Evolutionary conservation across 2,329 filamentous ascomycete genomes (phyloP).

Genomic region (Pseudogymnoascus sp.): DNA sequence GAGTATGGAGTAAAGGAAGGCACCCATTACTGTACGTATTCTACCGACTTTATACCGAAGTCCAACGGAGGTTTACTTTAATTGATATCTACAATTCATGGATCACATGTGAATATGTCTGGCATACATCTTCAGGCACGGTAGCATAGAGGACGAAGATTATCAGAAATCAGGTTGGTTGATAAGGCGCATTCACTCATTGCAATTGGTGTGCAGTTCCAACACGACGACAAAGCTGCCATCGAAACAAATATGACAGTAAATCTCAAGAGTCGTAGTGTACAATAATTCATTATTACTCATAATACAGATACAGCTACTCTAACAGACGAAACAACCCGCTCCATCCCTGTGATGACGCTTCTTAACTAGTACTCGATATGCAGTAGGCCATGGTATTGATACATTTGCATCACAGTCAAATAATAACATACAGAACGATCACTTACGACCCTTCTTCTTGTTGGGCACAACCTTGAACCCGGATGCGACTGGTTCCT

Average conservation of each 20-base stretch:
- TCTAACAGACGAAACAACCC: constrained; percentile 5
- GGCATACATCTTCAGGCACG: background rate
- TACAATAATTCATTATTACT: constrained; percentile 4
- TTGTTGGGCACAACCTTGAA: constrained; percentile 90
- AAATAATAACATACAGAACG: background rate
- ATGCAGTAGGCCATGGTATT: constrained; percentile 2
- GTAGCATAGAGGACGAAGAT: background rate
- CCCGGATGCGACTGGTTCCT: constrained; percentile 43
- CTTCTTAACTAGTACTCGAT: constrained; percentile 1
- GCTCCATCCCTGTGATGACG: background rate
- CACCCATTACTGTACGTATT: background rate
- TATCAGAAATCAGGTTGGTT: background rate
- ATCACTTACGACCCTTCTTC: constrained; percentile 79
- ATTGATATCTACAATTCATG: background rate
- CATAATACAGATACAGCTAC: constrained; percentile 9
- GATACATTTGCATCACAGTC: constrained; percentile 8
- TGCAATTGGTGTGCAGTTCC: background rate
- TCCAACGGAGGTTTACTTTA: background rate
- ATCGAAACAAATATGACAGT: background rate
- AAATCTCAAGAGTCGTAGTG: background rate
- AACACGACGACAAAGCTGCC: background rate
- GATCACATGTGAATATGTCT: background rate
- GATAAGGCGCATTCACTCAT: background rate
- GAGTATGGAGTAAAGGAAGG: background rate
- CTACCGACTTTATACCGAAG: background rate